A percentile compares a stretch with the other conserved stretches of the same genome.
phyloP scores from a whole-genome alignment of 495 filamentous ascomycete genomes.

The Aspergillus heteromorphus region DNA sequence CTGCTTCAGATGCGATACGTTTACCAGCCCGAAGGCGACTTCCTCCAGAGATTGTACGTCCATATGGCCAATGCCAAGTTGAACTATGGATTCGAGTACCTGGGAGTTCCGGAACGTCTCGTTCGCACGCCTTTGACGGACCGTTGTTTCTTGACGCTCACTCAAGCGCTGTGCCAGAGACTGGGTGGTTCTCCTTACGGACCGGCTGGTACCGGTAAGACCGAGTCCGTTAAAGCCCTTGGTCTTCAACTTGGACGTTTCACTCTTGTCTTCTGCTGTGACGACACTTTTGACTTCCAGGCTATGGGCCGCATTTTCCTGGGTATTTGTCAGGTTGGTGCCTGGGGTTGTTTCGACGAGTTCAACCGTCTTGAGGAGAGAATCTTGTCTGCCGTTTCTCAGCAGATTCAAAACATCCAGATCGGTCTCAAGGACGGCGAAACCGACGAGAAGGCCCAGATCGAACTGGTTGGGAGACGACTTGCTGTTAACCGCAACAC shows the following conservation, averaged over 20 bases:
- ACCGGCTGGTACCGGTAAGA: constrained; percentile 98
- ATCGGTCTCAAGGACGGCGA: constrained; percentile 79
- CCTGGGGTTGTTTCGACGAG: constrained; percentile 99
- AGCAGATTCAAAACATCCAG: constrained; percentile 99
- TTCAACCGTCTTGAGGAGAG: constrained; percentile 98
- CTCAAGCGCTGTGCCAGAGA: constrained; percentile 89
- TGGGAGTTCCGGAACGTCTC: constrained; percentile 90
- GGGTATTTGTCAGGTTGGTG: constrained; percentile 97
- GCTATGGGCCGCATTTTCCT: constrained; percentile 99
- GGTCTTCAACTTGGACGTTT: constrained; percentile 95
- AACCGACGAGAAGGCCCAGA: constrained; percentile 73
- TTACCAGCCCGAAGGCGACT: constrained; percentile 74
- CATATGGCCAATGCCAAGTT: constrained; percentile 96
- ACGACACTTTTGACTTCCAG: constrained; percentile 99
- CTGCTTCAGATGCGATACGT: constrained; percentile 97
- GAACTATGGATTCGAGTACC: constrained; percentile 95
- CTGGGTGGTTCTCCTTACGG: constrained; percentile 97
- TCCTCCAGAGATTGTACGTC: constrained; percentile 76
- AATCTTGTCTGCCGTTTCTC: constrained; percentile 94
- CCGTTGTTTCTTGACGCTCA: constrained; percentile 95
- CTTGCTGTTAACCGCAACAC: constrained; percentile 85
- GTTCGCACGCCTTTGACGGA: constrained; percentile 96
- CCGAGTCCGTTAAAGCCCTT: constrained; percentile 95
- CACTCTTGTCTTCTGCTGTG: constrained; percentile 97
- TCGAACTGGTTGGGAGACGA: constrained; percentile 87